phyloP scores from a whole-genome alignment of 257 asterid species.

The Jacaranda copaia region DNA sequence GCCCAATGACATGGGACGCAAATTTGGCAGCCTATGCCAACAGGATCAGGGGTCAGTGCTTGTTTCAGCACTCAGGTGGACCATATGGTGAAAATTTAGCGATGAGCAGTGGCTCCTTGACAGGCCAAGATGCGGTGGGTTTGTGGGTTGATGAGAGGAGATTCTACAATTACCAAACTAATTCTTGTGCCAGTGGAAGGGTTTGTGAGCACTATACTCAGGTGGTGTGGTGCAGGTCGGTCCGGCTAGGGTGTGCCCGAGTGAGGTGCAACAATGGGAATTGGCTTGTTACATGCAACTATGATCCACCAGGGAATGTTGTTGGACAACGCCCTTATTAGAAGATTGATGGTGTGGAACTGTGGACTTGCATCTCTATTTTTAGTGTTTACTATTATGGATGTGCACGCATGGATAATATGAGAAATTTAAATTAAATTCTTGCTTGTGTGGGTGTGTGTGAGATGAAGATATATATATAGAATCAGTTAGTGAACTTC shows the following conservation, averaged over 20 bases:
- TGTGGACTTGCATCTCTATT: neutral
- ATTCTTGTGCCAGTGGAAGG: slow-evolving; percentile 23
- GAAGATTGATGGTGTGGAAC: neutral
- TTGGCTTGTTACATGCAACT: slow-evolving; percentile 38
- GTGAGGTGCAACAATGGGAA: slow-evolving; percentile 33
- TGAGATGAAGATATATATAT: too few relatives aligned
- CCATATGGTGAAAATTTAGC: slow-evolving; percentile 48
- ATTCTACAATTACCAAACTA: slow-evolving; percentile 27
- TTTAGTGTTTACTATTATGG: neutral
- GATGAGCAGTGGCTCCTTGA: slow-evolving; percentile 8
- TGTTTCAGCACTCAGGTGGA: neutral
- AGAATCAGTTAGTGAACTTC: too few relatives aligned
- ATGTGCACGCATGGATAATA: neutral
- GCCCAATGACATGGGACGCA: neutral
- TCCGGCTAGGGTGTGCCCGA: slow-evolving; percentile 36
- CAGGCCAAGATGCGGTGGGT: slow-evolving; percentile 24
- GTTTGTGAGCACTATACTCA: slow-evolving; percentile 43
- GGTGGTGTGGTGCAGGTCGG: slow-evolving; percentile 42
- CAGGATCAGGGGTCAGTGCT: neutral
- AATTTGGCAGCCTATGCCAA: neutral
- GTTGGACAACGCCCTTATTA: slow-evolving; percentile 27
- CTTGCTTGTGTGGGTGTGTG: too few relatives aligned
- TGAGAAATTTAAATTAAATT: too few relatives aligned
- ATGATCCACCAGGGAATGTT: slow-evolving; percentile 39
- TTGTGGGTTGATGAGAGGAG: slow-evolving; percentile 42